Evolutionary conservation across 2,329 filamentous ascomycete genomes (phyloP).

Genomic region (Stemphylium lycopersici): DNA sequence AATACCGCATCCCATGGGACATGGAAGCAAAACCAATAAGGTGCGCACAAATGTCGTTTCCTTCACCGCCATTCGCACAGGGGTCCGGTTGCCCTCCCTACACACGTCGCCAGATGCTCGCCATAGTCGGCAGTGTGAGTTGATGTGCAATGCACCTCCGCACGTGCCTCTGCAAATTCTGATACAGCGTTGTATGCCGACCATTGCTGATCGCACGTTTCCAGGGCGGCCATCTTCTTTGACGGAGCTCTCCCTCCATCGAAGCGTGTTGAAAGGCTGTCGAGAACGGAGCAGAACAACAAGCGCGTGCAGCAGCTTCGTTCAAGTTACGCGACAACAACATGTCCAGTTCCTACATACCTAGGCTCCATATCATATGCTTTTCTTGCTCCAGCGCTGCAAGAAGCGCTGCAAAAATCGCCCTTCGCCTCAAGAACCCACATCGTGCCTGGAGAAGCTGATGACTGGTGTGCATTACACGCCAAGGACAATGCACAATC

Average conservation of each 20-base stretch:
- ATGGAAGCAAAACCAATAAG: slow-evolving; percentile 17
- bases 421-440: slow-evolving; percentile 52
- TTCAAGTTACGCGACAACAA: slow-evolving; percentile 29
- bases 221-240: slow-evolving; percentile 72
- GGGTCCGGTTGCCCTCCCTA: slow-evolving; percentile 10
- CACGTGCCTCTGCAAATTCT: slow-evolving; percentile 13
- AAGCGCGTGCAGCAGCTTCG: slow-evolving; percentile 61
- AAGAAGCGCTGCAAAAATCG: slow-evolving; percentile 68
- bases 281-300: slow-evolving; percentile 65
- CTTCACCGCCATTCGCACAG: slow-evolving; percentile 4
- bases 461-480: slow-evolving; percentile 75
- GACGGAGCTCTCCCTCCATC: slow-evolving; percentile 77
- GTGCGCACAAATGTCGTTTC: slow-evolving; percentile 19
- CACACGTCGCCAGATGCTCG: neutral
- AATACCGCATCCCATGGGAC: slow-evolving; percentile 4
- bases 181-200: slow-evolving; percentile 15
- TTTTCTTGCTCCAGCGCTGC: slow-evolving; percentile 78
- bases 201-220: slow-evolving; percentile 24
- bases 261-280: slow-evolving; percentile 68
- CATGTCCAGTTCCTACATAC: slow-evolving; percentile 36
- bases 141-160: slow-evolving; percentile 19
- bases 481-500: slow-evolving; percentile 63
- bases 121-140: slow-evolving; percentile 12
- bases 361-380: slow-evolving; percentile 57
- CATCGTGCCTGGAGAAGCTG: slow-evolving; percentile 84